Percentiles rank a stretch among this genome's conserved stretches.
These are phyloP conservation scores for Colletotrichum spinosum DNA, from an alignment of 2,329 filamentous ascomycete species.

Conservation along the genomic window DNA sequence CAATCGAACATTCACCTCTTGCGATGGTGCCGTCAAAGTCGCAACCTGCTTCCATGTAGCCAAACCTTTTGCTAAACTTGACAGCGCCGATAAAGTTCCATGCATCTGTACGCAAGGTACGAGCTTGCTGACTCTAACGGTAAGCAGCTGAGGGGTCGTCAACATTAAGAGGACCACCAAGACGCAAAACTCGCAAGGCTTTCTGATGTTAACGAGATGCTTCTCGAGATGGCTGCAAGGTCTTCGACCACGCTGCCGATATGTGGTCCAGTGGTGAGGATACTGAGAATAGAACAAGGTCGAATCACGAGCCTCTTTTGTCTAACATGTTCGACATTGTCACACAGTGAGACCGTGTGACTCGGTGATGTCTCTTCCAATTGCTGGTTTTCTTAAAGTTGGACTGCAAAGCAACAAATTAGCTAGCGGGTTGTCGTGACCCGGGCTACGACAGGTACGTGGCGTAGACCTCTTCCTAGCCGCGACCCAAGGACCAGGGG, in stretches of 20 bases:
- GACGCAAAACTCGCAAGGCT: constrained; percentile 39
- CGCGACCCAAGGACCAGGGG: constrained; percentile 42
- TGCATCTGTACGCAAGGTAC: constrained; percentile 38
- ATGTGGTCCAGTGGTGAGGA: constrained; percentile 45
- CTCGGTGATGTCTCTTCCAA: constrained; percentile 47
- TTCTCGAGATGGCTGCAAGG: constrained; percentile 45
- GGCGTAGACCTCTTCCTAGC: too few species aligned
- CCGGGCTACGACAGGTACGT: constrained; percentile 9
- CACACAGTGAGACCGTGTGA: constrained; percentile 52
- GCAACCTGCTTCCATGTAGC: constrained; percentile 51
- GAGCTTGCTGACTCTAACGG: too few species aligned
- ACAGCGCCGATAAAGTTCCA: constrained; percentile 57
- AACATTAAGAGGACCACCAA: constrained; percentile 43
- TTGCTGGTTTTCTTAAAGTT: constrained; percentile 52
- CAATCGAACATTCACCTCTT: constrained; percentile 43
- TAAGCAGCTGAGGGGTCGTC: too few species aligned
- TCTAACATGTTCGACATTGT: constrained; percentile 47
- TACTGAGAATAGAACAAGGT: constrained; percentile 47
- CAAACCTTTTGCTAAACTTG: constrained; percentile 53
- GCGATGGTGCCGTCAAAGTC: constrained; percentile 53
- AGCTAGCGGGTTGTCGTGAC: constrained; percentile 6
- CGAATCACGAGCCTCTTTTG: constrained; percentile 52
- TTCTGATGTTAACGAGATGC: constrained; percentile 43
- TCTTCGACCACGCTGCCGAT: constrained; percentile 46
- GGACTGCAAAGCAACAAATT: constrained; percentile 41